Base-by-base conservation (phyloP, 176 grass and related monocot genomes). In the Cenchrus americanus region DNA sequence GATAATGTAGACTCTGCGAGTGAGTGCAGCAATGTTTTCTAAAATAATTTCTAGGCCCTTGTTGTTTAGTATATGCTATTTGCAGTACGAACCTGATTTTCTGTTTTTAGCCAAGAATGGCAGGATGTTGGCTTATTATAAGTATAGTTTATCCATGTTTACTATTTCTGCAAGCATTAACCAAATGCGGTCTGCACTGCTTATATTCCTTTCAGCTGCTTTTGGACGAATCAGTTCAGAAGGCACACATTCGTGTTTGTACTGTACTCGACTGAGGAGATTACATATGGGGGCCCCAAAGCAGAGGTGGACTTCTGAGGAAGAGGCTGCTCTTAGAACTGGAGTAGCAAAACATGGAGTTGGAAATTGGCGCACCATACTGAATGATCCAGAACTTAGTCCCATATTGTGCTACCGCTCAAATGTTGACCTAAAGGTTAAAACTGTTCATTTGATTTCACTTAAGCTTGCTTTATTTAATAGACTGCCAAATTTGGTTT, bases 301-400 rank as follows among this genome's bases (percentile, higher is more conserved):
- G 82, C 94, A 97, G 84, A 97, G 94, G 86, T 97, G 94, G 94
- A 97, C 90, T 7, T 15, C 92, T 23, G 94, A 97, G 80, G 94
- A 97, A 85, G 94, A 97, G 83, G 80, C 92, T 9, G 94, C 94
- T 61, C 87, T 97, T 50, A 94, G 90, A 78, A 90, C 94, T 75
- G 92, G 94, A 80, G 88, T 97, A n/a, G 88, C 70, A 17, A 97
- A 85, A 74, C 92, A 97, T 37, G 94, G 94, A 14, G 84, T 92
- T 63, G 94, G 94, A 42, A 97, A 94, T 73, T 97, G 94, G 94
- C 92, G 92, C 58, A 94, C 90, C 21, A 97, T 97, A 63, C 63
- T 94, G 71, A 88, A 92, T 73, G 94, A 97, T 83, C 88, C 90
- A 10, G 90, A 97, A 52, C 92, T 92, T 83, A 83, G 92, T 54